Conservation (phyloP, 306 rosid genomes). For the Quercus mongolica region DNA sequence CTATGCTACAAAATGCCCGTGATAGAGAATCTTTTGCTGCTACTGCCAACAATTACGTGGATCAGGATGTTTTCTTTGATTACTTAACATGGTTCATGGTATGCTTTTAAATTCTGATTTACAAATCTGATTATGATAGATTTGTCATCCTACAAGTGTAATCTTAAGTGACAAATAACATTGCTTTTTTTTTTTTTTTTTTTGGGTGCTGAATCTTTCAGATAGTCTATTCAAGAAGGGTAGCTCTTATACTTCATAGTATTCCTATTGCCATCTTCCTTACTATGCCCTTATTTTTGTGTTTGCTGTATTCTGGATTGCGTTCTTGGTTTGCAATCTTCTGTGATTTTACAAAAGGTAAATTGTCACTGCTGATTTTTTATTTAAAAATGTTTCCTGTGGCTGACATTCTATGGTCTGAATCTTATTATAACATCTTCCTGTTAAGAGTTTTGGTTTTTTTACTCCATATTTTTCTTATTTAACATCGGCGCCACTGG, state of each 20-base stretch:
- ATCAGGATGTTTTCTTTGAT: slow-evolving; percentile 87
- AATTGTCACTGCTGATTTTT: slow-evolving; percentile 13
- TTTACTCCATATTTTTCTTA: slow-evolving; percentile 2
- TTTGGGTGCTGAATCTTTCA: slow-evolving; percentile 35
- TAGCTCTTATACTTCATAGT: slow-evolving; percentile 77
- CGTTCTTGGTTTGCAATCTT: slow-evolving; percentile 53
- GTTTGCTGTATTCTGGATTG: slow-evolving; percentile 31
- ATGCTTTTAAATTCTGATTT: slow-evolving; percentile 35
- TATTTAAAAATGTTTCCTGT: slow-evolving; percentile 10
- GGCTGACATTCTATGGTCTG: neutral
- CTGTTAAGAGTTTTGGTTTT: slow-evolving; percentile 1
- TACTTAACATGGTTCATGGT: slow-evolving; percentile 91
- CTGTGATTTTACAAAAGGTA: slow-evolving; percentile 77
- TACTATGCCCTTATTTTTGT: slow-evolving; percentile 40
- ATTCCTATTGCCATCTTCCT: slow-evolving; percentile 70
- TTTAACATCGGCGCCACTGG: slow-evolving; percentile 7
- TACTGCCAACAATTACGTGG: slow-evolving; percentile 34
- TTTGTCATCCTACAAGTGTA: slow-evolving; percentile 19
- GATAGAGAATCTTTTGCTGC: slow-evolving; percentile 44
- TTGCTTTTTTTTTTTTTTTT: slow-evolving; percentile 10
- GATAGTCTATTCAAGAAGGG: slow-evolving; percentile 79
- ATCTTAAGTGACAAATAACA: slow-evolving; percentile 9
- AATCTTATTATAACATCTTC: neutral
- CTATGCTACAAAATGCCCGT: slow-evolving; percentile 51
- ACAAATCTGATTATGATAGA: slow-evolving; percentile 14